A percentile compares a stretch with the other conserved stretches of the same genome.
phyloP scores from a whole-genome alignment of 108 stramenopile species.

The Fragilaria radians region DNA sequence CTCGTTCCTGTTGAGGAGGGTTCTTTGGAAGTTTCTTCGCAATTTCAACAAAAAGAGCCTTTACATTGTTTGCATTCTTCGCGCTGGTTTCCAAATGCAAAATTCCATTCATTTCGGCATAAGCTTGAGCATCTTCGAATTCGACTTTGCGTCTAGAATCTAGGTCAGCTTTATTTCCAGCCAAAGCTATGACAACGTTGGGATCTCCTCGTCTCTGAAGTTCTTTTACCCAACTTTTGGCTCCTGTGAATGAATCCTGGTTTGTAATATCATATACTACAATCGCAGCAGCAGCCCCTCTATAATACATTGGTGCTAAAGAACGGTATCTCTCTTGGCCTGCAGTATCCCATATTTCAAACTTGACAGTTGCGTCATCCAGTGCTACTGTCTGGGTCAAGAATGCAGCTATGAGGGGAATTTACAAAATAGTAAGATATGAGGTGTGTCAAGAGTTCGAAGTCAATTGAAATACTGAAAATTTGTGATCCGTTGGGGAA shows the following conservation, averaged over 20 bases:
- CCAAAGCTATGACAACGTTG: constrained; percentile 96
- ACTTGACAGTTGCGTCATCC: constrained; percentile 94
- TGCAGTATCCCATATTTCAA: constrained; percentile 99
- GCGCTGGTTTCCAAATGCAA: constrained; percentile 95
- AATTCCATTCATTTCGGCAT: constrained; percentile 91
- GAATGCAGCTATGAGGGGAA: constrained; percentile 78
- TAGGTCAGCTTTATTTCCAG: constrained; percentile 94
- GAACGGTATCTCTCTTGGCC: constrained; percentile 71
- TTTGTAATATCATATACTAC: constrained; percentile 97
- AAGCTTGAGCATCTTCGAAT: constrained; percentile 88
- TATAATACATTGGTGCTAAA: constrained; percentile 91
- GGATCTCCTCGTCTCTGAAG: constrained; percentile 95
- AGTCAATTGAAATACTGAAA: no score
- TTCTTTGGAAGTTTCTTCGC: constrained; percentile 93
- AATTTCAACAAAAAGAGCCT: constrained; percentile 79
- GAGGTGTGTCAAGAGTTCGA: no score
- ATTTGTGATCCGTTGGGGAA: no score
- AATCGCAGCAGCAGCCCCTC: constrained; percentile 53
- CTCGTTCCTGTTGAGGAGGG: constrained; percentile 82
- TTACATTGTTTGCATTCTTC: constrained; percentile 94
- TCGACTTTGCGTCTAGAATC: constrained; percentile 83
- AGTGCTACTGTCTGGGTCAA: constrained; percentile 92
- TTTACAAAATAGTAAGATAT: no score
- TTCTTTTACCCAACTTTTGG: constrained; percentile 99
- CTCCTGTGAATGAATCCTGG: constrained; percentile 93